Conservation (phyloP, 106 monocot genomes). For the Posidonia australis region DNA sequence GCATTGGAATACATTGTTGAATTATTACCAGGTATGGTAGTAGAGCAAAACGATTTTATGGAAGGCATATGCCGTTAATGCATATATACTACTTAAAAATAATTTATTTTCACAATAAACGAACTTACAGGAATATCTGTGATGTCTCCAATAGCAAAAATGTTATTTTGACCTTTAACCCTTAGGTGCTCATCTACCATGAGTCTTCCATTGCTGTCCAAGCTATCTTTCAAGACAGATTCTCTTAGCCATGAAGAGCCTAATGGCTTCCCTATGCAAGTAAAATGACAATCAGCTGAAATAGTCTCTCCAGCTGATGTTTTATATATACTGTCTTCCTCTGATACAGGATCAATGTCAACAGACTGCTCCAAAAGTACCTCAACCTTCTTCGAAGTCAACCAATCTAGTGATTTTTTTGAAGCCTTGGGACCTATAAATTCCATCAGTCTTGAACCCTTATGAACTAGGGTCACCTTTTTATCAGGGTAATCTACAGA, state of each 20-base stretch:
- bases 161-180: slow-evolving; percentile 10
- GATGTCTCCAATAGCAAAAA: slow-evolving; percentile 22
- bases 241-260: slow-evolving; percentile 15
- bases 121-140: slow-evolving; percentile 8
- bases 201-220: slow-evolving; percentile 11
- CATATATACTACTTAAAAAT: too few relatives aligned
- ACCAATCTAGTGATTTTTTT: slow-evolving; percentile 12
- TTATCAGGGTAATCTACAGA: slow-evolving; percentile 18
- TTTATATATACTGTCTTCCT: not conserved
- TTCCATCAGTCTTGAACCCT: slow-evolving; percentile 17
- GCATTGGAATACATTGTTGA: too few relatives aligned
- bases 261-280: slow-evolving; percentile 5
- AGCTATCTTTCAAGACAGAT: slow-evolving; percentile 11
- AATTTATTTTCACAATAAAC: too few relatives aligned
- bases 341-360: not conserved
- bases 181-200: slow-evolving; percentile 16
- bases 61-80: too few relatives aligned
- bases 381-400: slow-evolving; percentile 17
- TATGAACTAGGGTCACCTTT: slow-evolving; percentile 23
- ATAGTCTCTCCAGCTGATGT: slow-evolving; percentile 18
- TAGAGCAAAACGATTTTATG: too few relatives aligned
- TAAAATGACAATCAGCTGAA: slow-evolving; percentile 15
- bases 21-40: too few relatives aligned
- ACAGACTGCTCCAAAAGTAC: slow-evolving; percentile 19
- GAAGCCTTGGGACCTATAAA: slow-evolving; percentile 19